Conservation (phyloP, 768 basidiomycete species). For the Lactifluus hygrophoroides region DNA sequence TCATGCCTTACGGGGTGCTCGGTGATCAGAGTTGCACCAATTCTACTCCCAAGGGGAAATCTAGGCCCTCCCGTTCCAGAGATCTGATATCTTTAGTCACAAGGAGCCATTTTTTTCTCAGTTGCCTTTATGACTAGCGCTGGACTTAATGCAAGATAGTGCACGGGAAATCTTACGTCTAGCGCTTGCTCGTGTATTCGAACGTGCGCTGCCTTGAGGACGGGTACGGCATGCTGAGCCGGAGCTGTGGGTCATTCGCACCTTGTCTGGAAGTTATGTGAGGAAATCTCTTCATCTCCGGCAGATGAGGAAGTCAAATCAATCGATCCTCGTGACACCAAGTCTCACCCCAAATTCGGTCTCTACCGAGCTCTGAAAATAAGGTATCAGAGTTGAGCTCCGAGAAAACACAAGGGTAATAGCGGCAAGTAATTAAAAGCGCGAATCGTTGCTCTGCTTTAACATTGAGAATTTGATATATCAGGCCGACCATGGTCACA, state of each 20-base stretch:
- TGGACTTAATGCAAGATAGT: no score
- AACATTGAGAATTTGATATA: no score
- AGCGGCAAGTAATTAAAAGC: no score
- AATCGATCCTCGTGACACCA: not conserved
- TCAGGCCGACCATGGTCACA: no score
- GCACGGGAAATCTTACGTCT: no score
- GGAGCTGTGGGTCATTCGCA: not conserved
- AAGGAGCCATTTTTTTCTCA: not conserved
- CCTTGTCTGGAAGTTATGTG: not conserved
- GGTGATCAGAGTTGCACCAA: not conserved
- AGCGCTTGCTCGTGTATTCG: not conserved
- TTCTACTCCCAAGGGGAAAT: not conserved
- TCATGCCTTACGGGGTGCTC: not conserved
- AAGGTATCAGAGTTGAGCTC: not conserved
- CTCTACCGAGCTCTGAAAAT: not conserved
- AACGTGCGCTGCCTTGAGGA: not conserved
- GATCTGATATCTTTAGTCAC: not conserved
- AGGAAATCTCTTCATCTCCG: not conserved
- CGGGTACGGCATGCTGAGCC: not conserved
- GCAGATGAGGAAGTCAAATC: conserved; percentile 1
- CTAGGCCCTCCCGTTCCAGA: not conserved
- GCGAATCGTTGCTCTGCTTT: no score
- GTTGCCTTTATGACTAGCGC: not conserved
- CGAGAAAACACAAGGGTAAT: no score
- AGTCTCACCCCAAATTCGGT: not conserved